These are phyloP conservation scores for Trametes punicea DNA, from an alignment of 768 basidiomycete species.

Conservation along the genomic window DNA sequence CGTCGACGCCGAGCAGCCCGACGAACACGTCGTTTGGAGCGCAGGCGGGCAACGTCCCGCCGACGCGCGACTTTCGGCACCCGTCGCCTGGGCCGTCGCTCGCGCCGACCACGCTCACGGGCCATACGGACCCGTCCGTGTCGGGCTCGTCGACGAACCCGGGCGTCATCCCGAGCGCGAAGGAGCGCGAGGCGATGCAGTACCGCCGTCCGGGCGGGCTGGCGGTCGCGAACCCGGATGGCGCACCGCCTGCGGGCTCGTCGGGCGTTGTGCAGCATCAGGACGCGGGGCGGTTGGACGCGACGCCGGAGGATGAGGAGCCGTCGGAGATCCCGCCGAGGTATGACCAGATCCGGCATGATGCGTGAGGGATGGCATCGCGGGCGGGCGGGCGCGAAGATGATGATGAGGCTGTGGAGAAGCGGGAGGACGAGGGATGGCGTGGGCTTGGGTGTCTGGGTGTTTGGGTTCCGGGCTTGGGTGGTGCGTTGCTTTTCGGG, in stretches of 20 bases:
- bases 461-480: neutral
- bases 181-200: conserved; percentile 31
- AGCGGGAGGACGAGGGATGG: neutral
- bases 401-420: neutral
- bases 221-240: conserved; percentile 25
- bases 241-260: neutral
- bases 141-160: conserved; percentile 9
- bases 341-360: conserved; percentile 30
- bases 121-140: conserved; percentile 2
- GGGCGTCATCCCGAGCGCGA: conserved; percentile 23
- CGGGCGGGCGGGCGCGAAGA: no score
- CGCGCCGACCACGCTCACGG: conserved; percentile 16
- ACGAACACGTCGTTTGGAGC: conserved; percentile 12
- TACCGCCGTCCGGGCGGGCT: conserved; percentile 19
- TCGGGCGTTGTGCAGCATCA: conserved; percentile 28
- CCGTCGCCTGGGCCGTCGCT: conserved; percentile 28
- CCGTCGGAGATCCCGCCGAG: conserved; percentile 31
- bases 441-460: neutral
- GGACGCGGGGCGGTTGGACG: conserved; percentile 28
- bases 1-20: conserved; percentile 5
- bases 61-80: conserved; percentile 21
- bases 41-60: conserved; percentile 2
- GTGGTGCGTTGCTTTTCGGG: neutral
- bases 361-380: neutral
- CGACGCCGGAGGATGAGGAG: conserved; percentile 18